Evolutionary conservation across 148 eudicot species (phyloP).

Genomic region (Fallopia convolvulus): DNA sequence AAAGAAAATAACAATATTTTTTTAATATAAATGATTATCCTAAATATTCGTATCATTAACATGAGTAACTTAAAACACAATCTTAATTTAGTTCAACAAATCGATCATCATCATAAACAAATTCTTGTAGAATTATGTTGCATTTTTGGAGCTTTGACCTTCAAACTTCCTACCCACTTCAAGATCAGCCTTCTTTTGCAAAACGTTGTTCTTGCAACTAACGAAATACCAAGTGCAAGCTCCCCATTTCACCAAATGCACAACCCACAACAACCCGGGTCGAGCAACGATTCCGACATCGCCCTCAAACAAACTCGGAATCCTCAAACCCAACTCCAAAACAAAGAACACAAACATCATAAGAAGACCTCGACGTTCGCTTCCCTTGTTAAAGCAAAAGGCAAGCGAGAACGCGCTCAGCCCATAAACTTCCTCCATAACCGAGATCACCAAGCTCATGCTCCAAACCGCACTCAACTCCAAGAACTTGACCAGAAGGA

Average conservation of each 20-base stretch:
- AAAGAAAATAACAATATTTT: too few relatives aligned
- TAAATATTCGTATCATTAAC: too few relatives aligned
- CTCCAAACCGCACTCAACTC: slow-evolving; percentile 17
- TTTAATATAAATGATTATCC: too few relatives aligned
- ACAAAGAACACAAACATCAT: slow-evolving; percentile 20
- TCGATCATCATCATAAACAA: too few relatives aligned
- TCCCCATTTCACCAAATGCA: slow-evolving; percentile 16
- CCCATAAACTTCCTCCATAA: slow-evolving; percentile 10
- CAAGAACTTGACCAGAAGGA: slow-evolving; percentile 14
- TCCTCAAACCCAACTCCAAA: slow-evolving; percentile 16
- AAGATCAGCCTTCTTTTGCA: slow-evolving; percentile 10
- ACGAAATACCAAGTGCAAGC: slow-evolving; percentile 16
- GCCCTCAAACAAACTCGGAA: slow-evolving; percentile 12
- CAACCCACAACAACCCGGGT: slow-evolving; percentile 16
- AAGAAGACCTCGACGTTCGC: slow-evolving; percentile 8
- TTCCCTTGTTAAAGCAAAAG: slow-evolving; percentile 3
- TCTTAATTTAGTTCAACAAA: too few relatives aligned
- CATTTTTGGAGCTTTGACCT: neutral
- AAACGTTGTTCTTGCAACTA: slow-evolving; percentile 9
- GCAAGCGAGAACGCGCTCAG: slow-evolving; percentile 14
- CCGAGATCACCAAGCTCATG: slow-evolving; percentile 18
- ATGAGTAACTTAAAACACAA: too few relatives aligned
- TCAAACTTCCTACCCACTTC: slow-evolving; percentile 2
- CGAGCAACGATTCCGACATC: slow-evolving; percentile 16
- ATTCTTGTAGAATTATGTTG: neutral